phyloP scores from a whole-genome alignment of 2,329 filamentous ascomycete genomes.

The Macrophomina phaseolina region DNA sequence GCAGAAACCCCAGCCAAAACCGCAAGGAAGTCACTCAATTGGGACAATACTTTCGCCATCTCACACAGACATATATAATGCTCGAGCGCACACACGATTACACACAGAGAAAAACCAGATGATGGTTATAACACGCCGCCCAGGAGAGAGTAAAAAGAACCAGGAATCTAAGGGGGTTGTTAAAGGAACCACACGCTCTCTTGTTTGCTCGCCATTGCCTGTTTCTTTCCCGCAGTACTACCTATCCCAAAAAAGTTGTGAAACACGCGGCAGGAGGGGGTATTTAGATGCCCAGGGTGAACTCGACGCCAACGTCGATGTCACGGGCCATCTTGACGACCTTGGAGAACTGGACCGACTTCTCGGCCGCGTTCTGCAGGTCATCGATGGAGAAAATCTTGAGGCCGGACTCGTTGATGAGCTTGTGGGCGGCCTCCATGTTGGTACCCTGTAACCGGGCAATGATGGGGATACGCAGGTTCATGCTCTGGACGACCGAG shows the following conservation, averaged over 20 bases:
- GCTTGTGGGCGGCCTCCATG: slow-evolving; percentile 89
- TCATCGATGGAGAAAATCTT: slow-evolving; percentile 99
- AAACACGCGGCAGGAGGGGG: background rate
- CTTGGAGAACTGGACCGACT: slow-evolving; percentile 98
- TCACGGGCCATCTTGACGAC: slow-evolving; percentile 98
- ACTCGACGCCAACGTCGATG: slow-evolving; percentile 87
- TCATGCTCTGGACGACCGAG: slow-evolving; percentile 91
- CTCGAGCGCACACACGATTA: background rate
- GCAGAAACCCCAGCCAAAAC: background rate
- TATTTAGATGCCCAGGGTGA: slow-evolving; percentile 73
- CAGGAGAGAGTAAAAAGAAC: background rate
- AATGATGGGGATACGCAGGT: slow-evolving; percentile 95
- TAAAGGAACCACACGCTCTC: background rate
- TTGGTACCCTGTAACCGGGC: slow-evolving; percentile 98
- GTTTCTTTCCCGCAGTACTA: background rate
- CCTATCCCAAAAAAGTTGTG: background rate
- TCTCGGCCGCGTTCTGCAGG: slow-evolving; percentile 95
- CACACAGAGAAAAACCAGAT: background rate
- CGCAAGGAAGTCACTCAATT: background rate
- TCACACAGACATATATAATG: background rate
- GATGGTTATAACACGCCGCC: background rate
- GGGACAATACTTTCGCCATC: background rate
- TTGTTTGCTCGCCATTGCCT: background rate
- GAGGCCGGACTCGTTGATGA: slow-evolving; percentile 94
- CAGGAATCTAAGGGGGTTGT: background rate